Percentiles rank a stretch among this genome's conserved stretches.
Evolutionary conservation across 2,329 filamentous ascomycete species (phyloP).

Genomic region (Xylaria digitata): DNA sequence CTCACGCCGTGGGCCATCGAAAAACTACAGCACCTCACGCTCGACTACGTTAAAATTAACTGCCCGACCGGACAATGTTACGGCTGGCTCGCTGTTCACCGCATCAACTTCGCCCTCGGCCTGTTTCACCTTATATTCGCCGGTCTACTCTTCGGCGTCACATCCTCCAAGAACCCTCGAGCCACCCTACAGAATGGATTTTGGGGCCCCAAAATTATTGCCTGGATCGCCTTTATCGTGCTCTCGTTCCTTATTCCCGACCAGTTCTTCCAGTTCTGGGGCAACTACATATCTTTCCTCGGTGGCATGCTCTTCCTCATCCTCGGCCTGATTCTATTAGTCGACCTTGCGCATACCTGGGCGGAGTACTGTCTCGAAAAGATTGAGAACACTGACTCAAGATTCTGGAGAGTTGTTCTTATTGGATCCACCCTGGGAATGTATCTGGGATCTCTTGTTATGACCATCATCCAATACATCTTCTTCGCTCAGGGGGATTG

Average conservation of each 20-base stretch:
- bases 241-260: constrained; percentile 96
- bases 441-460: constrained; percentile 89
- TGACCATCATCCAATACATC: constrained; percentile 97
- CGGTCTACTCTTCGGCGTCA: constrained; percentile 85
- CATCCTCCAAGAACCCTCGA: constrained; percentile 85
- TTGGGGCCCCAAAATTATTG: constrained; percentile 95
- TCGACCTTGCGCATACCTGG: constrained; percentile 96
- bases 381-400: constrained; percentile 90
- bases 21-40: constrained; percentile 88
- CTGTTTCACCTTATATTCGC: constrained; percentile 92
- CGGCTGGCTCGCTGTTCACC: constrained; percentile 95
- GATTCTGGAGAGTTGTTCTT: constrained; percentile 84
- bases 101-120: constrained; percentile 97
- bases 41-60: constrained; percentile 96
- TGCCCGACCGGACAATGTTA: constrained; percentile 92
- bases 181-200: constrained; percentile 96
- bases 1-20: constrained; percentile 98
- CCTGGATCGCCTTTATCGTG: constrained; percentile 88
- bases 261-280: constrained; percentile 93
- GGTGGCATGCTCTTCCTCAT: constrained; percentile 94
- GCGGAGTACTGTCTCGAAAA: constrained; percentile 94
- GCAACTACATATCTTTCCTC: constrained; percentile 89
- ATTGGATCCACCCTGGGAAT: constrained; percentile 94
- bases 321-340: constrained; percentile 88
- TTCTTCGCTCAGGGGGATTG: constrained; percentile 89